Conservation (phyloP, 129 eudicot species). For the Ambrosia trifida region DNA sequence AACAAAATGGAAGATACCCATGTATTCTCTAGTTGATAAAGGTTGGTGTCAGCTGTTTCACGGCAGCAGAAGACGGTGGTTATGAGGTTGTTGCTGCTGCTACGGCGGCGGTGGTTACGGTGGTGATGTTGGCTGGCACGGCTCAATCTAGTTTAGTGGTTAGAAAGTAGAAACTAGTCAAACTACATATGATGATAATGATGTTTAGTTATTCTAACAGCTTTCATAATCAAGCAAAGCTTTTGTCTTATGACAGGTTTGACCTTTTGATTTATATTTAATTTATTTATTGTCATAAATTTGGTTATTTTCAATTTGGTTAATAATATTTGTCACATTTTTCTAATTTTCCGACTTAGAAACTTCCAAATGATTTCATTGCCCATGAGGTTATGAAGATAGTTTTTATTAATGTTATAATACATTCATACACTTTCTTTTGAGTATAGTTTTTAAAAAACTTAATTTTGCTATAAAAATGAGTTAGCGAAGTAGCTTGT, state of each 20-base stretch:
- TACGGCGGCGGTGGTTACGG: conserved; percentile 8
- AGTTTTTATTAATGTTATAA: too few species aligned
- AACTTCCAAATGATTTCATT: too few species aligned
- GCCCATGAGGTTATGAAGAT: too few species aligned
- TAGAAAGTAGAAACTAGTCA: conserved; percentile 10
- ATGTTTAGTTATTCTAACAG: conserved; percentile 29
- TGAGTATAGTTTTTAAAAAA: too few species aligned
- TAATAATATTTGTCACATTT: too few species aligned
- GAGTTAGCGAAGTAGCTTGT: too few species aligned
- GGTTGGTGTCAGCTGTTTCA: neutral
- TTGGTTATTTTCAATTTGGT: neutral
- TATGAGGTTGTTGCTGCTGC: conserved; percentile 1
- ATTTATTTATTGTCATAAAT: neutral
- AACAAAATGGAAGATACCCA: conserved; percentile 30
- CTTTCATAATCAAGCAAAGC: conserved; percentile 32
- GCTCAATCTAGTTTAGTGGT: conserved; percentile 38
- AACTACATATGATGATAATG: neutral
- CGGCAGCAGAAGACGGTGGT: neutral
- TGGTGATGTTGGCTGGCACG: conserved; percentile 40
- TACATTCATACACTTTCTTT: too few species aligned
- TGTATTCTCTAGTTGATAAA: neutral
- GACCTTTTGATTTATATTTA: conserved; percentile 20
- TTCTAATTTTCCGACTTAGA: too few species aligned
- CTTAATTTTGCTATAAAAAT: too few species aligned
- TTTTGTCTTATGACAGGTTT: conserved; percentile 30